phyloP scores from a whole-genome alignment of 129 eudicot genomes.

The Tagetes erecta region DNA sequence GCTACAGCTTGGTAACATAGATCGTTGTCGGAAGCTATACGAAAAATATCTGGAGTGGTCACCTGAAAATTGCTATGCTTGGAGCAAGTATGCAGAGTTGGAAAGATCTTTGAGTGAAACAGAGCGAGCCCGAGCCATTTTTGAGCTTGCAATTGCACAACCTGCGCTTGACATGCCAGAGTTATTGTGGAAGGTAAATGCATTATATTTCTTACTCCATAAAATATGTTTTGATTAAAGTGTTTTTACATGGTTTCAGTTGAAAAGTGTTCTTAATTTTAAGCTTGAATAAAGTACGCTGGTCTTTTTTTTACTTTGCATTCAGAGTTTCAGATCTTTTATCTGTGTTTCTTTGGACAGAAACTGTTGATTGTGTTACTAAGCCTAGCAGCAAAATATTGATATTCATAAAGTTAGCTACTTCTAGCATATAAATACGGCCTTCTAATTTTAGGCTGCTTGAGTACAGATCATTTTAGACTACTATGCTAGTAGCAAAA shows the following conservation, averaged over 20 bases:
- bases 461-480: neutral
- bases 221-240: neutral
- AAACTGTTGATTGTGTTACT: neutral
- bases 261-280: neutral
- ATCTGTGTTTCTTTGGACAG: neutral
- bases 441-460: neutral
- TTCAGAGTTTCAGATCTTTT: neutral
- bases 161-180: constrained; percentile 98
- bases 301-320: neutral
- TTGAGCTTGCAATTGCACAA: constrained; percentile 92
- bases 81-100: constrained; percentile 82
- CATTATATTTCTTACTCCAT: neutral
- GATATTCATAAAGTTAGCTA: too few species aligned
- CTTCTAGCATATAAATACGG: neutral
- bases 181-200: constrained; percentile 72
- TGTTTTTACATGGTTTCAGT: neutral
- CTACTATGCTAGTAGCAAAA: too few species aligned
- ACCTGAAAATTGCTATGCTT: constrained; percentile 87
- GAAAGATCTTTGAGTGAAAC: constrained; percentile 82
- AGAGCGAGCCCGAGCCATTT: constrained; percentile 80
- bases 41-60: constrained; percentile 87
- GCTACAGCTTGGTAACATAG: constrained; percentile 82
- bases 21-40: constrained; percentile 74
- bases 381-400: neutral
- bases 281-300: neutral